A percentile compares a stretch with the other conserved stretches of the same genome.
These are phyloP conservation scores for Aspergillus hortae DNA, from an alignment of 2,329 filamentous ascomycete genomes.

Conservation along the genomic window DNA sequence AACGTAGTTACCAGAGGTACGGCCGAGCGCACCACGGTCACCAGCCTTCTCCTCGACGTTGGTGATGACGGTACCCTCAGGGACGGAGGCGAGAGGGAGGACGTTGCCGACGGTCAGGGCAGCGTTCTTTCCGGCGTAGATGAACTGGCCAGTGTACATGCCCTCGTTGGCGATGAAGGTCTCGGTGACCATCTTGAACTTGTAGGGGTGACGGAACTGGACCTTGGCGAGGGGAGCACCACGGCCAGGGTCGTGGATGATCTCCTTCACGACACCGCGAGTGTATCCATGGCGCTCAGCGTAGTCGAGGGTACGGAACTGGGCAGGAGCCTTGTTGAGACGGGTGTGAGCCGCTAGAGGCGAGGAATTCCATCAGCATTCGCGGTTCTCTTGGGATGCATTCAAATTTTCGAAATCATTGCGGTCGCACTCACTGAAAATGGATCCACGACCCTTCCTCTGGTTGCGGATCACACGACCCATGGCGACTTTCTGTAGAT, in stretches of 20 bases:
- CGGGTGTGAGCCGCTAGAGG: constrained; percentile 71
- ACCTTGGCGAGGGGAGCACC: constrained; percentile 97
- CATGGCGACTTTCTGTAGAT: constrained; percentile 47
- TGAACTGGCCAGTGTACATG: constrained; percentile 99
- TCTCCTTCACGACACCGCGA: constrained; percentile 96
- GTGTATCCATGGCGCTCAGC: constrained; percentile 97
- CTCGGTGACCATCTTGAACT: constrained; percentile 95
- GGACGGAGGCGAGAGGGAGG: constrained; percentile 88
- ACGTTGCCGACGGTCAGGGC: constrained; percentile 95
- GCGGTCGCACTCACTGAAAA: constrained; percentile 64
- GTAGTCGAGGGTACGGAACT: constrained; percentile 96
- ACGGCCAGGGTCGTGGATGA: constrained; percentile 98
- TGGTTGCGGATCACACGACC: constrained; percentile 75
- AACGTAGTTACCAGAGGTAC: constrained; percentile 99
- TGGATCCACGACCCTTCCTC: constrained; percentile 72
- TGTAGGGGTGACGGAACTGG: constrained; percentile 95
- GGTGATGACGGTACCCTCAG: constrained; percentile 97
- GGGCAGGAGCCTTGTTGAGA: constrained; percentile 90
- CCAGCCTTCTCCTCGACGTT: constrained; percentile 99
- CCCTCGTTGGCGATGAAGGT: constrained; percentile 99
- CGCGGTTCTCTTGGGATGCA: background rate
- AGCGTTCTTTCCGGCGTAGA: constrained; percentile 99
- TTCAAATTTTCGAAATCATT: constrained; percentile 17
- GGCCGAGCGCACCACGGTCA: constrained; percentile 92
- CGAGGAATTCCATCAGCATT: constrained; percentile 28